phyloP scores from a whole-genome alignment of 108 stramenopile genomes.

The Cyclostephanos tholiformis region DNA sequence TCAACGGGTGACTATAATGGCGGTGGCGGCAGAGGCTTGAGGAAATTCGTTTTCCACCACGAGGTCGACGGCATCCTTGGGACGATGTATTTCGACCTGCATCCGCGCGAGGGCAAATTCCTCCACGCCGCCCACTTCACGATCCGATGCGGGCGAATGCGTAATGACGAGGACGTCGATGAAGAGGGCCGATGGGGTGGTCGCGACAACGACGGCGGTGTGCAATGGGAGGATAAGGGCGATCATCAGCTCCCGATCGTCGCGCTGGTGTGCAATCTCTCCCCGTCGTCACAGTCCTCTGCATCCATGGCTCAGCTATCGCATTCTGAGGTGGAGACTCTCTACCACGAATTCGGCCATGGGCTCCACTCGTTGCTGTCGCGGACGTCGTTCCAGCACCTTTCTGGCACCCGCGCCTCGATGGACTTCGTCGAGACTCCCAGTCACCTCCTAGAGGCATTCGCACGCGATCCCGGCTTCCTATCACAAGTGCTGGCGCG shows the following conservation, averaged over 20 bases:
- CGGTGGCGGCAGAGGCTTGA: constrained; percentile 44
- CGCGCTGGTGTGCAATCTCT: constrained; percentile 92
- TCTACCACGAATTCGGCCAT: constrained; percentile 98
- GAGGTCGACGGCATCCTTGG: constrained; percentile 71
- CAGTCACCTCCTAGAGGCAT: constrained; percentile 82
- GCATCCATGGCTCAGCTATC: constrained; percentile 56
- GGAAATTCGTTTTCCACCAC: constrained; percentile 69
- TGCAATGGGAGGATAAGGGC: neutral
- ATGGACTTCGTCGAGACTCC: constrained; percentile 94
- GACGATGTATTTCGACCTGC: constrained; percentile 92
- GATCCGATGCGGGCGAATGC: constrained; percentile 89
- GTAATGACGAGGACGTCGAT: constrained; percentile 17
- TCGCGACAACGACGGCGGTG: neutral
- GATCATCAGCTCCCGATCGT: constrained; percentile 89
- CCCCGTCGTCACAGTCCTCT: constrained; percentile 23
- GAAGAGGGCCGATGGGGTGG: constrained; percentile 3
- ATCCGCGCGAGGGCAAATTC: constrained; percentile 90
- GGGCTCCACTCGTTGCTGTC: constrained; percentile 94
- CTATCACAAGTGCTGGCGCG: constrained; percentile 55
- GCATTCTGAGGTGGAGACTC: constrained; percentile 94
- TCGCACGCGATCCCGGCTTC: constrained; percentile 72
- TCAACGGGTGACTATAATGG: neutral
- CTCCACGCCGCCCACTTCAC: constrained; percentile 97
- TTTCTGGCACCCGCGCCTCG: constrained; percentile 91
- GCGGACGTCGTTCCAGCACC: constrained; percentile 93